Evolutionary conservation across 805 yeast species (phyloP).

Genomic region (Candida silvicultrix): DNA sequence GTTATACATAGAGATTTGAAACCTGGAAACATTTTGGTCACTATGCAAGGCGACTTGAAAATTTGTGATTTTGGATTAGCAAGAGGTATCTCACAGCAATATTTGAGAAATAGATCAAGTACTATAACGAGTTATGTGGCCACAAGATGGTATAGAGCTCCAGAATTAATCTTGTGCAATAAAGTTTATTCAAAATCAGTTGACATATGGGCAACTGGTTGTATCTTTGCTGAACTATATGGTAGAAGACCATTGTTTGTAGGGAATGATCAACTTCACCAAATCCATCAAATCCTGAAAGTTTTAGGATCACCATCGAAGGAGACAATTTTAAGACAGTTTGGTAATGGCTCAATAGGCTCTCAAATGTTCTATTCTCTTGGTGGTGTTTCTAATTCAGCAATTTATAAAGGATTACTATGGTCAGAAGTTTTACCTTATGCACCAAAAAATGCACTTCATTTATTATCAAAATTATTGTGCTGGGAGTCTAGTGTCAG

Average conservation of each 20-base stretch:
- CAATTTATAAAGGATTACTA: conserved; percentile 31
- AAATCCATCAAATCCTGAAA: conserved; percentile 59
- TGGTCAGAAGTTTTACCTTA: conserved; percentile 60
- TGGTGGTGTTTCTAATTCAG: conserved; percentile 37
- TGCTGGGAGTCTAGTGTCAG: conserved; percentile 61
- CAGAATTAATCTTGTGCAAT: conserved; percentile 69
- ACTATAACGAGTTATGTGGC: conserved; percentile 84
- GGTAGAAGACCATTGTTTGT: conserved; percentile 75
- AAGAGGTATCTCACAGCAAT: conserved; percentile 51
- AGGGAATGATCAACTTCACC: conserved; percentile 69
- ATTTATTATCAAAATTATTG: conserved; percentile 48
- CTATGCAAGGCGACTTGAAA: conserved; percentile 67
- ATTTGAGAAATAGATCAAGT: conserved; percentile 27
- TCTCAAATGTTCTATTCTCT: background rate
- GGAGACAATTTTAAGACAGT: conserved; percentile 33
- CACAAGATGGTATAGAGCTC: conserved; percentile 94
- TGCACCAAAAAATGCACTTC: conserved; percentile 45
- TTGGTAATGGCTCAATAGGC: background rate
- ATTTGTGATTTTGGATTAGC: conserved; percentile 95
- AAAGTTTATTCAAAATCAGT: conserved; percentile 58
- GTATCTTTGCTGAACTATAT: conserved; percentile 80
- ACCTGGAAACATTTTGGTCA: conserved; percentile 83
- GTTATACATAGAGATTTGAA: conserved; percentile 90
- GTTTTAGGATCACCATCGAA: conserved; percentile 67
- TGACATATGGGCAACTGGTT: conserved; percentile 93